These are phyloP conservation scores for Trichoderma breve DNA, from an alignment of 2,329 filamentous ascomycete genomes.

Conservation along the genomic window DNA sequence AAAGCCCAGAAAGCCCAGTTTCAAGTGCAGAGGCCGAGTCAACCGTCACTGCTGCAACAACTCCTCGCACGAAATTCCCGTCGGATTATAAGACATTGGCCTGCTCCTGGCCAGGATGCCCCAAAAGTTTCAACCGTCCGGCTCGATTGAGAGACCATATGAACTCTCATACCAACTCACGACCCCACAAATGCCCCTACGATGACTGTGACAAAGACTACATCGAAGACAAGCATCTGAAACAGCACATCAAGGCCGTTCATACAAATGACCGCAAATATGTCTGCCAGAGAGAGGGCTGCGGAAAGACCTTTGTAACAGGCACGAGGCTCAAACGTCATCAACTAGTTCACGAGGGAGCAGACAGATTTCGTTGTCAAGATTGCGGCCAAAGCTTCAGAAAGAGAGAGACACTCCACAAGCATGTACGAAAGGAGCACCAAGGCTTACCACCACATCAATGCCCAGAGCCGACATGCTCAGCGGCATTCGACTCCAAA, in stretches of 20 bases:
- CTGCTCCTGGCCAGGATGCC: constrained; percentile 72
- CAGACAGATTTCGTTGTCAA: constrained; percentile 72
- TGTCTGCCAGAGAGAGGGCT: constrained; percentile 68
- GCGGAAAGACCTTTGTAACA: constrained; percentile 78
- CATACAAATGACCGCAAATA: constrained; percentile 72
- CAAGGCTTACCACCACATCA: constrained; percentile 67
- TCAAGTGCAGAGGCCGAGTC: constrained; percentile 35
- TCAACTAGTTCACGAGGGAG: constrained; percentile 68
- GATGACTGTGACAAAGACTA: constrained; percentile 78
- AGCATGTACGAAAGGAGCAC: constrained; percentile 77
- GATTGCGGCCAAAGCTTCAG: constrained; percentile 78
- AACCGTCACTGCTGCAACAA: constrained; percentile 35
- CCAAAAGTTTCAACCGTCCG: constrained; percentile 84
- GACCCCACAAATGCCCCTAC: constrained; percentile 71
- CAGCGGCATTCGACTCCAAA: constrained; percentile 69
- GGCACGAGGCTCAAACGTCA: constrained; percentile 76
- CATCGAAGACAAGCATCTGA: constrained; percentile 80
- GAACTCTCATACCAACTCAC: constrained; percentile 80
- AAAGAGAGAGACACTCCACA: constrained; percentile 81
- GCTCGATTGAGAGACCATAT: constrained; percentile 77
- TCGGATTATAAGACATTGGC: constrained; percentile 73
- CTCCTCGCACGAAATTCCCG: constrained; percentile 55
- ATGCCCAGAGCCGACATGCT: constrained; percentile 63
- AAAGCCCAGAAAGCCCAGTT: constrained; percentile 34
- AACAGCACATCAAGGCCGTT: constrained; percentile 78